Evolutionary conservation across 208 protist species (phyloP).

Genomic region (Crithidia thermophila): DNA sequence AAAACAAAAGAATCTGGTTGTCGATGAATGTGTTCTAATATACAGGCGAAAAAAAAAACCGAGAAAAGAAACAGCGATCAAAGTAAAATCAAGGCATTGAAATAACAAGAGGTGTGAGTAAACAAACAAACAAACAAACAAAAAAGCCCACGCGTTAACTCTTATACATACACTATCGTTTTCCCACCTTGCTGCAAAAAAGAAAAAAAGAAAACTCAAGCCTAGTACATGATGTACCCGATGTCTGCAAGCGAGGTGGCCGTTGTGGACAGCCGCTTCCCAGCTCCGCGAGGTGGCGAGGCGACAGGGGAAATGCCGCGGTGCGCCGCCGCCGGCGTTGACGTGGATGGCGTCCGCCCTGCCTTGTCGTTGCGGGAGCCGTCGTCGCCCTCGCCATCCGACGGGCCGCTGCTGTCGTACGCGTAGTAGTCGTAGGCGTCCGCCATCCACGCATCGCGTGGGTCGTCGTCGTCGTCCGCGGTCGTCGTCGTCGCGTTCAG

Average conservation of each 20-base stretch:
- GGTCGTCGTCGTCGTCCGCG: neutral
- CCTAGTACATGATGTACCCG: constrained; percentile 19
- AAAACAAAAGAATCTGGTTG: neutral
- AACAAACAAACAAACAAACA: neutral
- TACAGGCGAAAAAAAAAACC: constrained; percentile 3
- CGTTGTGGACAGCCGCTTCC: constrained; percentile 8
- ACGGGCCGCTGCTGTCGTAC: constrained; percentile 3
- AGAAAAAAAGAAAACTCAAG: neutral
- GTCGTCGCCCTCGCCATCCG: constrained; percentile 1
- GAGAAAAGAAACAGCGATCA: neutral
- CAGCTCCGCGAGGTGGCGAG: neutral
- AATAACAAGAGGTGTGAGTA: neutral
- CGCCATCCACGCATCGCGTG: constrained; percentile 9
- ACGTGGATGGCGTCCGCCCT: neutral
- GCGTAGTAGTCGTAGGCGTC: constrained; percentile 23
- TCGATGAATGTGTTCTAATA: no score
- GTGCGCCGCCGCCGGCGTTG: neutral
- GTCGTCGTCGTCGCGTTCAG: neutral
- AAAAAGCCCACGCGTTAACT: neutral
- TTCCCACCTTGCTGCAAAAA: no score
- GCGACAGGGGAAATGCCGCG: neutral
- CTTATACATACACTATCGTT: neutral
- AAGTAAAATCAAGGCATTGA: neutral
- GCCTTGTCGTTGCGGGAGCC: neutral
- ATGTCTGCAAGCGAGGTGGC: constrained; percentile 6